These are phyloP conservation scores for Amauroascus verrucosus DNA, from an alignment of 2,329 filamentous ascomycete genomes.

Conservation along the genomic window DNA sequence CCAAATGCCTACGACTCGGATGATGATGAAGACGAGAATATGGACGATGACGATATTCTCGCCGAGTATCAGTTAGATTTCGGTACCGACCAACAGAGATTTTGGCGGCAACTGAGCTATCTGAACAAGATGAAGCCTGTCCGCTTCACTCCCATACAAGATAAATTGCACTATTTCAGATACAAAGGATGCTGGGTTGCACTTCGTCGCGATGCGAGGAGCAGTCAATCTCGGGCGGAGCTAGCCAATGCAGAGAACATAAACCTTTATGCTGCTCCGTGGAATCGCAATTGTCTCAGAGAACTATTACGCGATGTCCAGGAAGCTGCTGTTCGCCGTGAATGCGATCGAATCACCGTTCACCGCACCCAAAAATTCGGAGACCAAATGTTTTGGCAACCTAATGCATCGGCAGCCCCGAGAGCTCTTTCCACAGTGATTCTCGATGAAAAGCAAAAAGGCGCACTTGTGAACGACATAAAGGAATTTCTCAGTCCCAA, in stretches of 20 bases:
- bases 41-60: neutral
- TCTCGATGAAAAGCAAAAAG: too few relatives aligned
- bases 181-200: neutral
- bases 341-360: neutral
- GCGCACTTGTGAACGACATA: too few relatives aligned
- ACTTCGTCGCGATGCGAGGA: neutral
- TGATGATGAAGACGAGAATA: neutral
- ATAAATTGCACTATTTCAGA: neutral
- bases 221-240: neutral
- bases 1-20: neutral
- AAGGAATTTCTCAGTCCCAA: too few relatives aligned
- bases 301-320: neutral
- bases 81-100: neutral
- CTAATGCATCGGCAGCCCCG: too few relatives aligned
- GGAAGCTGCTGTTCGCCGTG: neutral
- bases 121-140: neutral
- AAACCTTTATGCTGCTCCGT: neutral
- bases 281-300: neutral
- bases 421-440: too few relatives aligned
- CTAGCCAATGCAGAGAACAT: neutral
- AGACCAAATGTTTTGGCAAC: too few relatives aligned
- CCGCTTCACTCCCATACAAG: neutral
- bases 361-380: neutral
- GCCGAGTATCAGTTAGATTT: neutral
- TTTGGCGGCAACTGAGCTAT: neutral